Base-by-base conservation (phyloP, 2,329 filamentous ascomycete species). In the Pyricularia grisea region DNA sequence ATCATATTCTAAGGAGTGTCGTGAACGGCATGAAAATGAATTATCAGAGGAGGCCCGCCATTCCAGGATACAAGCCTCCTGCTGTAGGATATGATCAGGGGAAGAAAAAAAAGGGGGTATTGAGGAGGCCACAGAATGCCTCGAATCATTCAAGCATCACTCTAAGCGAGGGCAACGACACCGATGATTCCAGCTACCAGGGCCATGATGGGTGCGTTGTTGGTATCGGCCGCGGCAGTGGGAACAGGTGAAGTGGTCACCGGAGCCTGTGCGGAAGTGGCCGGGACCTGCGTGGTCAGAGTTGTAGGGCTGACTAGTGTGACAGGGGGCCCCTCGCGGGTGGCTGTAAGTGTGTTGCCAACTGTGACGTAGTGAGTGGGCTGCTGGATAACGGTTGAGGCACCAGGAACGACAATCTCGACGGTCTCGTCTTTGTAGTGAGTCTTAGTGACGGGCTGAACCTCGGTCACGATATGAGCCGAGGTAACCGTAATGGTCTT, bases 381-480 rank as follows among this genome's bases (percentile, higher is more conserved):
- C 71, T 77, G 75, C 33, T 75, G 68, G 11, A 79, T 81, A 30
- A 79, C 74, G 14, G 78, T 80, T 64, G 76, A 70, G 67, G 73
- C 75, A 5, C 64, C 72, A 10, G 73, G 75, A 4, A 75, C 75
- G 31, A 79, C 76, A n/a, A 80, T 76, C n/a, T 77, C 78, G 63
- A 81, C 71, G 14, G 82, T 84, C 7, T 78, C 77, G 12, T 79
- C 77, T 42, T 81, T 74, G 68, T 80, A 73, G 68, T 74, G 74
- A 28, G 79, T 81, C 69, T 75, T 68, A 23, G 81, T 84, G 28
- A 80, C 76, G 0, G 81, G 80, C 33, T 83, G 73, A 3, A 81
- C 78, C 65, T 78, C 76, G 25, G 78, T 80, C 50, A 80, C 70
- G 23, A 77, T 75, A 74, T 76, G 69, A 70, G 80, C 73, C 64